Percentiles rank a stretch among this genome's conserved stretches.
phyloP scores from a whole-genome alignment of 2,329 filamentous ascomycete genomes.

The Pyrenophora graminea region DNA sequence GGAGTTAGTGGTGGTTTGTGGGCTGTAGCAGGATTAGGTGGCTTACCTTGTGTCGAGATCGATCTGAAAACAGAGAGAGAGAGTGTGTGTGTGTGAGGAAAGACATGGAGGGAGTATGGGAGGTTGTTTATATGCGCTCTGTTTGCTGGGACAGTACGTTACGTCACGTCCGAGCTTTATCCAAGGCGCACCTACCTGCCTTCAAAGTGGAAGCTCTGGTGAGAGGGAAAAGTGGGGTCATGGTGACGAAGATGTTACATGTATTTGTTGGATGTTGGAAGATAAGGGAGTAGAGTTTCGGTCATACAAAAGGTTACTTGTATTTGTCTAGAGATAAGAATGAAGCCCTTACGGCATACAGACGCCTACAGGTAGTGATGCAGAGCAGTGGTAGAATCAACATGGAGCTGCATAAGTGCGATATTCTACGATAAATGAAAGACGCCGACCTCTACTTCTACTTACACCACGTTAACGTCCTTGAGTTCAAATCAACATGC shows the following conservation, averaged over 20 bases:
- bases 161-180: too few relatives aligned
- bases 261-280: too few relatives aligned
- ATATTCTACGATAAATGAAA: background rate
- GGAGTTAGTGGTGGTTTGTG: background rate
- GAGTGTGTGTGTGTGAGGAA: background rate
- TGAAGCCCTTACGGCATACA: background rate
- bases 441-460: background rate
- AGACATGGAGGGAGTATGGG: too few relatives aligned
- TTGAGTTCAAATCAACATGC: conserved; percentile 16
- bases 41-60: background rate
- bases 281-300: too few relatives aligned
- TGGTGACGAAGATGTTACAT: too few relatives aligned
- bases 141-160: too few relatives aligned
- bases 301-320: too few relatives aligned
- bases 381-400: background rate
- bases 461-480: background rate
- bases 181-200: too few relatives aligned
- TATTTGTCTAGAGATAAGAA: too few relatives aligned
- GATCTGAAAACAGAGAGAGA: background rate
- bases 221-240: too few relatives aligned
- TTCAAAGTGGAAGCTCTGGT: too few relatives aligned
- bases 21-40: background rate
- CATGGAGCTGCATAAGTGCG: background rate
- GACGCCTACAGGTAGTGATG: background rate
- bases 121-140: too few relatives aligned